These are phyloP conservation scores for Pleurotus ostreatus DNA, from an alignment of 768 basidiomycete species.

Conservation along the genomic window DNA sequence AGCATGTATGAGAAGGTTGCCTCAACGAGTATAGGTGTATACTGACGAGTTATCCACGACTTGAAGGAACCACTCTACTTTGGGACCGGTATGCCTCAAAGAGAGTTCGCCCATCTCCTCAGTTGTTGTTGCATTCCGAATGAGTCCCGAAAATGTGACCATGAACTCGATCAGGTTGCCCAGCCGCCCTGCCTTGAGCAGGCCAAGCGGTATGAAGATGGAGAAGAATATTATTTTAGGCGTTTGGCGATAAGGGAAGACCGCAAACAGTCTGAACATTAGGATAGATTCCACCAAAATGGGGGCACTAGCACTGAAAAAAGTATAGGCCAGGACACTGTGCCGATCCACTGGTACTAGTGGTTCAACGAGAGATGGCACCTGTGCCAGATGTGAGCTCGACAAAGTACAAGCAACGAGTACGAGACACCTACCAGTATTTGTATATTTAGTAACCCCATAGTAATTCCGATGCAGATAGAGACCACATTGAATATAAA, in stretches of 20 bases:
- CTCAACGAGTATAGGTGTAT: not conserved
- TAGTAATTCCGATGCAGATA: conserved; percentile 16
- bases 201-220: conserved; percentile 14
- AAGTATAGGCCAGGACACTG: conserved; percentile 7
- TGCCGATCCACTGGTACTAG: not conserved
- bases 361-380: conserved; percentile 1
- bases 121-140: not conserved
- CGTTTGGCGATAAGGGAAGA: conserved; percentile 14
- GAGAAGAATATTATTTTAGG: conserved; percentile 6
- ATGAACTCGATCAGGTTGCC: conserved; percentile 12
- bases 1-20: not conserved
- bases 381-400: not conserved
- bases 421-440: not conserved
- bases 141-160: conserved; percentile 2
- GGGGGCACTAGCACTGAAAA: conserved; percentile 11
- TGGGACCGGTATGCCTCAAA: conserved; percentile 7
- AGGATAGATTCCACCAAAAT: conserved; percentile 22
- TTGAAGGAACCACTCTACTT: conserved; percentile 18
- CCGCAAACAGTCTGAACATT: conserved; percentile 16
- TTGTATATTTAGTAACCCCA: conserved; percentile 12
- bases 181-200: conserved; percentile 17
- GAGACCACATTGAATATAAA: conserved; percentile 19
- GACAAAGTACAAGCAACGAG: not conserved
- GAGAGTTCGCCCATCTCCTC: not conserved
- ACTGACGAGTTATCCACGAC: conserved; percentile 16